Evolutionary conservation across 2,329 filamentous ascomycete species (phyloP).

Genomic region (Zasmidium angulare): DNA sequence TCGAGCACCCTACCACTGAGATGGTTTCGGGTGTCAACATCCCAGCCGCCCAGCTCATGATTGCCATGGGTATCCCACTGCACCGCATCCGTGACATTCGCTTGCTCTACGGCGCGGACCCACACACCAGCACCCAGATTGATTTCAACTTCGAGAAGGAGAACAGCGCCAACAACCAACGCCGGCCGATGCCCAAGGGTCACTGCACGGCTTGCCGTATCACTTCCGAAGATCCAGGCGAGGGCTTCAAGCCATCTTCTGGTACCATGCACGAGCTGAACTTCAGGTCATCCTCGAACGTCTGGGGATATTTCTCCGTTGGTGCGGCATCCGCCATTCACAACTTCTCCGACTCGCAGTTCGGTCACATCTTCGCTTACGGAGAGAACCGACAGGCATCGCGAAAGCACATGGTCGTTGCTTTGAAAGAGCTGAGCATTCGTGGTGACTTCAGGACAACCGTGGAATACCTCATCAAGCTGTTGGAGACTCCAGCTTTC

Average conservation of each 20-base stretch:
- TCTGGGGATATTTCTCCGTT: conserved; percentile 99
- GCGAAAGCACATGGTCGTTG: conserved; percentile 98
- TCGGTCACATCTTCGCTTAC: conserved; percentile 98
- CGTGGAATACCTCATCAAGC: conserved; percentile 97
- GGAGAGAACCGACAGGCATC: conserved; percentile 96
- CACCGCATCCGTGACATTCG: conserved; percentile 96
- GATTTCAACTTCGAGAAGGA: conserved; percentile 95
- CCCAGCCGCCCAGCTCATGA: conserved; percentile 94
- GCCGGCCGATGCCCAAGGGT: conserved; percentile 87
- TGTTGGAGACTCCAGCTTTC: conserved; percentile 96
- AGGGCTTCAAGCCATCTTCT: conserved; percentile 99
- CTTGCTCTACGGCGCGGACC: conserved; percentile 91
- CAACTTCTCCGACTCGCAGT: conserved; percentile 98
- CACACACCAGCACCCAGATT: conserved; percentile 79
- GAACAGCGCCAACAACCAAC: conserved; percentile 78
- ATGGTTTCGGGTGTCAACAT: conserved; percentile 99
- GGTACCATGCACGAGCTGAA: conserved; percentile 99
- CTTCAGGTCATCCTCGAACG: conserved; percentile 97
- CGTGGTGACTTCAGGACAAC: conserved; percentile 98
- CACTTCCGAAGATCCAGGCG: conserved; percentile 96
- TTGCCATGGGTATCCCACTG: conserved; percentile 96
- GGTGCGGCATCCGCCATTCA: conserved; percentile 95
- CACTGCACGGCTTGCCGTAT: conserved; percentile 99
- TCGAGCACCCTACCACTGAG: conserved; percentile 98
- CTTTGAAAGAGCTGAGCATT: conserved; percentile 97